Evolutionary conservation across 2,329 filamentous ascomycete genomes (phyloP), one percentile per base, ranked within the genome.

Genomic region (Nannizzia gypsea): DNA sequence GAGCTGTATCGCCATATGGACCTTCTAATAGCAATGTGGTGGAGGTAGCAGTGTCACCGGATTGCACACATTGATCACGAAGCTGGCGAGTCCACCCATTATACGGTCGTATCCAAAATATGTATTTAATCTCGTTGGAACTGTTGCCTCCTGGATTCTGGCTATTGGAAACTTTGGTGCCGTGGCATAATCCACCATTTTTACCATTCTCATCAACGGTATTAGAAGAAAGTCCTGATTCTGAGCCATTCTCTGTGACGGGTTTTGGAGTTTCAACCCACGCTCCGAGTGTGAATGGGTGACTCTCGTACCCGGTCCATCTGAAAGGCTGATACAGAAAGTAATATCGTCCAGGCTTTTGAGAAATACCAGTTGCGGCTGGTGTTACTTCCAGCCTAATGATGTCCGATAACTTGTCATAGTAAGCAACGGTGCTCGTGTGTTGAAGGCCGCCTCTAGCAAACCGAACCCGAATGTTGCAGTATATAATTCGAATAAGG

Each of bases 31-130:
- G 69, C 42, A 78, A 67, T 6, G 64, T 68, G 2, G 70, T 63
- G 2, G 63, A 66, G 42, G 66, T 67, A 54, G 60, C 61, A 22
- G 26, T 64, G 55, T 31, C 63, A 44, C 62, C 63, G 57, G 61
- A 63, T 52, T 59, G 62, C 58, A 65, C 64, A 57, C 64, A 74
- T 36, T 67, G 61, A 36, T 68, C 64, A 36, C 68, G 68, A 3
- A 78, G 70, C 4, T 73, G 72, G 2, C 69, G 70, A 6, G 76
- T 78, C 67, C 76, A 76, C 60, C 77, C 76, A 56, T 73, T 67
- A 63, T 76, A 77, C 1, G 78, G 77, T 1, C 76, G 72, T 58
- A 79, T 71, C 52, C 74, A 71, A 64, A 78, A 77, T 4, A 72
- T 70, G 31, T 54, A 54, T 8, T 8, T 26, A n/a, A 31, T 17